Conservation (phyloP, 371 early-diverging fungal species). For the Saksenaea vasiformis region DNA sequence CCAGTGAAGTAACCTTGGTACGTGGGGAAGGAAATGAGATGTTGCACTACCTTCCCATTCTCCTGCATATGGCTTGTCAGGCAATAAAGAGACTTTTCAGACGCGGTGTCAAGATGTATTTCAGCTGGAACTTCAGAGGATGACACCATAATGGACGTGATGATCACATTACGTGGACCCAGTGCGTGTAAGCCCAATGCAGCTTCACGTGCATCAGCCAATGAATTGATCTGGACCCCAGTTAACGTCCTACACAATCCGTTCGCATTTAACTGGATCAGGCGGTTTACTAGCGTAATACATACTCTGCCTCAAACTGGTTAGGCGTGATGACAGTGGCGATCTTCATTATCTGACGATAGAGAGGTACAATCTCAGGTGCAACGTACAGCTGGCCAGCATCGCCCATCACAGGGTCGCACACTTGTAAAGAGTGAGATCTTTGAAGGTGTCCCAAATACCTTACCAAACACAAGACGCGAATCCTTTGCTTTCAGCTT, state of each 20-base stretch:
- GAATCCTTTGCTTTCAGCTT: conserved; percentile 53
- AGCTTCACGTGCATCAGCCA: conserved; percentile 53
- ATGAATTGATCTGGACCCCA: conserved; percentile 54
- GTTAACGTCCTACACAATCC: conserved; percentile 55
- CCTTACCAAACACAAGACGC: conserved; percentile 49
- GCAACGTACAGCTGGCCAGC: conserved; percentile 85
- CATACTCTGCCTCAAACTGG: conserved; percentile 88
- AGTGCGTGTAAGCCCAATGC: conserved; percentile 66
- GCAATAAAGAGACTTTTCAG: conserved; percentile 35
- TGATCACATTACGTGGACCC: conserved; percentile 73
- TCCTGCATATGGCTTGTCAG: conserved; percentile 29
- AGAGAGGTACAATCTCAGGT: conserved; percentile 76
- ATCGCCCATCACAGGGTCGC: conserved; percentile 96
- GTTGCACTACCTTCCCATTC: conserved; percentile 22
- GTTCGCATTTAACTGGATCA: background rate
- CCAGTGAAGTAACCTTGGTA: conserved; percentile 84
- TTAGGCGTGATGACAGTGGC: conserved; percentile 90
- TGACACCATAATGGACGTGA: conserved; percentile 65
- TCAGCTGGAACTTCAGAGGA: conserved; percentile 31
- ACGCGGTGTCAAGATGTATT: conserved; percentile 24
- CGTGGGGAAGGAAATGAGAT: conserved; percentile 75
- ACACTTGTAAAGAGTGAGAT: conserved; percentile 45
- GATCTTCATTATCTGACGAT: conserved; percentile 63
- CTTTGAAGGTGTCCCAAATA: background rate
- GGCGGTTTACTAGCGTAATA: background rate